A percentile compares a stretch with the other conserved stretches of the same genome.
These are phyloP conservation scores for Thermothelomyces thermophilus DNA, from an alignment of 2,329 filamentous ascomycete species.

Conservation along the genomic window DNA sequence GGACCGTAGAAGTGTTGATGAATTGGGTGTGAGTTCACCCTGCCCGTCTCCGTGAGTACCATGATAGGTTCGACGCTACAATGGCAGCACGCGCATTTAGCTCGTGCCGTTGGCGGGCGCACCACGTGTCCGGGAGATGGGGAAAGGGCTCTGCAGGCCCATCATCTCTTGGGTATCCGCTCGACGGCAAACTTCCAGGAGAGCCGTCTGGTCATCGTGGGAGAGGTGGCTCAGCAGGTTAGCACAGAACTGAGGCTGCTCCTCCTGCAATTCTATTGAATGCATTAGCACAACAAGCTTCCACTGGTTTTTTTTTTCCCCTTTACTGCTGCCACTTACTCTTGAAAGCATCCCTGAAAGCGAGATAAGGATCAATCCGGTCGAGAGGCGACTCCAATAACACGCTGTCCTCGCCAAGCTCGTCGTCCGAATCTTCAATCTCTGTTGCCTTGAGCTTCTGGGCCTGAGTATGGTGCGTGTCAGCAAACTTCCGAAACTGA, in stretches of 20 bases:
- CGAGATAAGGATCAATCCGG: constrained; percentile 86
- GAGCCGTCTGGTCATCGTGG: constrained; percentile 71
- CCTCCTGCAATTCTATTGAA: constrained; percentile 69
- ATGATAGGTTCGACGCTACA: not conserved
- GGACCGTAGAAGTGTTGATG: not conserved
- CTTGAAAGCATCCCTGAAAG: constrained; percentile 76
- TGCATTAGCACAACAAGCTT: not conserved
- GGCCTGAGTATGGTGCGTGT: constrained; percentile 45
- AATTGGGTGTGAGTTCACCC: not conserved
- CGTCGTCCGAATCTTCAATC: constrained; percentile 70
- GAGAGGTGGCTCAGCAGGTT: constrained; percentile 72
- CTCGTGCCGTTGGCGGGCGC: constrained; percentile 18
- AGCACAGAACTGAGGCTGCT: constrained; percentile 83
- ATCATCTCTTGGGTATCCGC: constrained; percentile 48
- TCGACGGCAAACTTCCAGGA: constrained; percentile 71
- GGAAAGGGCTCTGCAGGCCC: constrained; percentile 29
- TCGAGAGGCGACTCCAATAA: constrained; percentile 91
- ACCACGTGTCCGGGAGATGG: constrained; percentile 13
- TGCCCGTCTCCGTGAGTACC: not conserved
- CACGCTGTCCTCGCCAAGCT: constrained; percentile 86
- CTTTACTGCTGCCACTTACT: constrained; percentile 52
- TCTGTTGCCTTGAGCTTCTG: constrained; percentile 70
- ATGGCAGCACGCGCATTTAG: constrained; percentile 7
- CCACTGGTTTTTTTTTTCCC: too few species aligned
- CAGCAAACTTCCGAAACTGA: constrained; percentile 20